Base-by-base conservation (phyloP, 306 rosid species). In the Fragaria nilgerrensis region DNA sequence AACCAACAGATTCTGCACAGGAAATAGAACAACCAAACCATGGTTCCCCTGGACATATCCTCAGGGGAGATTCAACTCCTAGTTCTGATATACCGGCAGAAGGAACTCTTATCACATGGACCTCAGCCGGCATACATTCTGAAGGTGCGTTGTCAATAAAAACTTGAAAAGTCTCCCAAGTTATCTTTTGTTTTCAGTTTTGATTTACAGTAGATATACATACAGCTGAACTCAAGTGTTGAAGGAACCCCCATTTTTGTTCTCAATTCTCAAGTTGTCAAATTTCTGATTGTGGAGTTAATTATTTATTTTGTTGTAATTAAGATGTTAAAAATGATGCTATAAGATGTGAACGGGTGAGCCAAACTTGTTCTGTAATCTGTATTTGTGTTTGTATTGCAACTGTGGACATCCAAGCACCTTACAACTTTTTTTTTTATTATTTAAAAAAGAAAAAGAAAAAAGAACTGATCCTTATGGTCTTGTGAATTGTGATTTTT, bases 91-190 rank as follows among this genome's bases (percentile, higher is more conserved):
- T 74, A 77, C 43, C 81, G 25, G 83, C 63, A 55, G 79, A 84
- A 34, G 82, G 82, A 77, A 44, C 81, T 69, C 49, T 43, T 16
- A 63, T 71, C 61, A 72, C 79, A 61, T 49, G 53, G 82, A 67
- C 56, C 56, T 77, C 84, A 23, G 59, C 3, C 70, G 86, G 68
- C 53, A 39, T 80, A 37, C 65, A 59, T 76, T 73, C 62, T 81
- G 79, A 89, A 88, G 96, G 97, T 91, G 66, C 73, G 85, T 62
- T 7, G 32, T 80, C 64, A 41, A 74, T 73, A 25, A 29, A 52
- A 81, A 62, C 43, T 20, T 34, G 34, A 5, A 36, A 52, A 20
- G 13, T 12, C 14, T 20, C 34, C 15, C 23, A 27, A 62, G 66
- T 61, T 62, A n/a, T 29, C n/a, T 29, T 27, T 62, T 14, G 3